These are phyloP conservation scores for Ambrosia artemisiifolia DNA, from an alignment of 129 eudicot species.

Conservation along the genomic window DNA sequence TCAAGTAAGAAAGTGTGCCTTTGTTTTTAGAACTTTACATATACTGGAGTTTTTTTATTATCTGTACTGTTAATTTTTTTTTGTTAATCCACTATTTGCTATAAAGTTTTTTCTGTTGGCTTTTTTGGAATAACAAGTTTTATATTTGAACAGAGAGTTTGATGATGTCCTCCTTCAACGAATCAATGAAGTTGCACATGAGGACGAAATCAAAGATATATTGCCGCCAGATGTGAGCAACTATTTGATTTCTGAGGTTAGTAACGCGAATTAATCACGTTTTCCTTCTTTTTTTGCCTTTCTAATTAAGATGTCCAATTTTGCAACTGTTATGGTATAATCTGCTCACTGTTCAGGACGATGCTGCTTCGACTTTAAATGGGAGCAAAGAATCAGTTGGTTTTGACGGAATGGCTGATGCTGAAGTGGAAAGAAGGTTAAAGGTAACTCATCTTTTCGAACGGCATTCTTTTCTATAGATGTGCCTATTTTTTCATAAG, in stretches of 20 bases:
- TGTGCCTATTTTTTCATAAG: background rate
- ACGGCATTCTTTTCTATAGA: background rate
- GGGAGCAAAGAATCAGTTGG: conserved; percentile 68
- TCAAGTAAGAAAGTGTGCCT: conserved; percentile 64
- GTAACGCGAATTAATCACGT: conserved; percentile 4
- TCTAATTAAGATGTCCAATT: background rate
- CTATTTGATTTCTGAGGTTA: conserved; percentile 86
- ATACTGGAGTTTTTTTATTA: conserved; percentile 3
- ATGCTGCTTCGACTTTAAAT: conserved; percentile 27
- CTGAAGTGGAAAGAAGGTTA: conserved; percentile 82
- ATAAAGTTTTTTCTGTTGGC: background rate
- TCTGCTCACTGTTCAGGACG: background rate
- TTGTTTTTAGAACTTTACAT: background rate
- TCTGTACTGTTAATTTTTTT: background rate
- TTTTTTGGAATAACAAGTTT: conserved; percentile 24
- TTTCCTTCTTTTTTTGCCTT: background rate
- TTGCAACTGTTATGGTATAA: background rate
- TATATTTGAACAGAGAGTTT: conserved; percentile 66
- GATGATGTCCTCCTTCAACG: conserved; percentile 76
- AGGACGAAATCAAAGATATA: conserved; percentile 68
- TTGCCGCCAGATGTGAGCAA: conserved; percentile 96
- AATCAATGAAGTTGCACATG: conserved; percentile 64
- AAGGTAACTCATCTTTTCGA: conserved; percentile 52
- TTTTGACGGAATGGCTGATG: conserved; percentile 94
- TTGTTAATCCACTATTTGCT: conserved; percentile 3